Conservation (phyloP, 441 rosid genomes). For the Euphorbia celastroides region DNA sequence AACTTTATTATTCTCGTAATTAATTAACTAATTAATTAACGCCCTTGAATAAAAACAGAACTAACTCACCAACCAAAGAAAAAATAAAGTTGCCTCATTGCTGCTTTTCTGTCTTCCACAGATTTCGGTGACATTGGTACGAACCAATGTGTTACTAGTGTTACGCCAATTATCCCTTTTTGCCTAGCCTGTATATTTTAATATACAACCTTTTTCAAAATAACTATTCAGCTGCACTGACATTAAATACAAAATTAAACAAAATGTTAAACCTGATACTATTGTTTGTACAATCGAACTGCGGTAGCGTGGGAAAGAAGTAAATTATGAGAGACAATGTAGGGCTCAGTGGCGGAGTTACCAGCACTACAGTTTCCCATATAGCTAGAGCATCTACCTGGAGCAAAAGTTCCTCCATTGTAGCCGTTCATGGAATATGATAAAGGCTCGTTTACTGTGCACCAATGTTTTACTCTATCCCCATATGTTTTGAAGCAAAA, state of each 20-base stretch:
- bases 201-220: too few relatives aligned
- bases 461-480: slow-evolving; percentile 24
- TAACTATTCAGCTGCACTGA: too few relatives aligned
- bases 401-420: slow-evolving; percentile 13
- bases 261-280: slow-evolving; percentile 18
- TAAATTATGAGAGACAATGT: slow-evolving; percentile 19
- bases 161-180: slow-evolving; percentile 23
- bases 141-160: slow-evolving; percentile 13
- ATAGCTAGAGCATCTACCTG: slow-evolving; percentile 24
- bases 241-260: too few relatives aligned
- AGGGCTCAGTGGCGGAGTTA: slow-evolving; percentile 22
- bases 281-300: slow-evolving; percentile 16
- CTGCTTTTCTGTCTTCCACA: slow-evolving; percentile 12
- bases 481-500: slow-evolving; percentile 24
- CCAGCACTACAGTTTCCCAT: slow-evolving; percentile 17
- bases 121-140: slow-evolving; percentile 16
- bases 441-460: slow-evolving; percentile 19
- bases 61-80: slow-evolving; percentile 22
- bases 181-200: slow-evolving; percentile 16
- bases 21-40: too few relatives aligned
- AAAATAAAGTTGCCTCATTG: slow-evolving; percentile 20
- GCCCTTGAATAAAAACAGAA: too few relatives aligned
- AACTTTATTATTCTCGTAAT: too few relatives aligned
- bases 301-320: slow-evolving; percentile 23
- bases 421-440: slow-evolving; percentile 7